A percentile compares a stretch with the other conserved stretches of the same genome.
Conservation (phyloP, 257 asterid species). For the Nicotiana attenuata region DNA sequence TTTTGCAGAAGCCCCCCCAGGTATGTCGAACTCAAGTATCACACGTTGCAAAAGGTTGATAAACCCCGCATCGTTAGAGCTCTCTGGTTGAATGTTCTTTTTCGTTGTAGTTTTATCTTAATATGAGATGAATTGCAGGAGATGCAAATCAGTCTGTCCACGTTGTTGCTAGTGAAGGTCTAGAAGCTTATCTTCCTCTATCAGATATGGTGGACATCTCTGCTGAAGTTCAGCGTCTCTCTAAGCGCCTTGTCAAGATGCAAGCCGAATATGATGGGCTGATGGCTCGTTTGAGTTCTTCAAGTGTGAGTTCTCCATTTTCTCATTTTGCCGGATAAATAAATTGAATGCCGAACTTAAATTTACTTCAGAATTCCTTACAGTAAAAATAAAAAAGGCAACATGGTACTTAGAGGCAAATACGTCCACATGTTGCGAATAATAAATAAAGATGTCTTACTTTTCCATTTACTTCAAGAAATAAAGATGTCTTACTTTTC, state of each 20-base stretch:
- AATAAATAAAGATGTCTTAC: background rate
- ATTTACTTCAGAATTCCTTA: background rate
- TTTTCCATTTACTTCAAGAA: background rate
- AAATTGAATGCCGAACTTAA: background rate
- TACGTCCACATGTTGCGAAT: background rate
- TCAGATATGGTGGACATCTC: constrained; percentile 95
- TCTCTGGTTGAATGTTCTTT: background rate
- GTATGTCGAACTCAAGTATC: constrained; percentile 26
- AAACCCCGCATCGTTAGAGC: background rate
- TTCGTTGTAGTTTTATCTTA: constrained; percentile 8
- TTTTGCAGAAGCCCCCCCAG: constrained; percentile 65
- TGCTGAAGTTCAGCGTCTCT: constrained; percentile 74
- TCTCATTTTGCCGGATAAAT: background rate
- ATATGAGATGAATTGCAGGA: constrained; percentile 45
- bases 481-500: too few relatives aligned
- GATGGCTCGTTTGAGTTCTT: constrained; percentile 67
- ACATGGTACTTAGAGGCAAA: background rate
- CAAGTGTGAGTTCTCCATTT: constrained; percentile 50
- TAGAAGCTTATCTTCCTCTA: constrained; percentile 97
- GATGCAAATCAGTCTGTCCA: constrained; percentile 81
- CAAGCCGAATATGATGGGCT: constrained; percentile 80
- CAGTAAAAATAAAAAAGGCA: background rate
- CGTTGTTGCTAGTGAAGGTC: constrained; percentile 86
- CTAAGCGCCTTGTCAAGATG: constrained; percentile 75
- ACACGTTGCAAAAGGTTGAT: background rate